phyloP scores from a whole-genome alignment of 225 moss, liverwort and hornwort genomes.

The Marchantia polymorpha region DNA sequence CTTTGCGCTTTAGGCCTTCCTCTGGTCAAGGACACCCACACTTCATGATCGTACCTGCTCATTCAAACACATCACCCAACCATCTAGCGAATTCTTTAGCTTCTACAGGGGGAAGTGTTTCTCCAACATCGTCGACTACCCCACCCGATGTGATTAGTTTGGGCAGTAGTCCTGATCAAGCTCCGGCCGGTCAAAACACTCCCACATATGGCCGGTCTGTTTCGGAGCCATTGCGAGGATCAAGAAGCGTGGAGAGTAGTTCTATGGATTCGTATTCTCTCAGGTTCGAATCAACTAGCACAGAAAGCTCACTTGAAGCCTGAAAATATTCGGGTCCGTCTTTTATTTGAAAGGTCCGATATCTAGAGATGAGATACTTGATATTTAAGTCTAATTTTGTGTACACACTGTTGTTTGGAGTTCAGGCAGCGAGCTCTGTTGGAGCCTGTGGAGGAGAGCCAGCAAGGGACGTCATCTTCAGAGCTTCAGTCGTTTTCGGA shows the following conservation, averaged over 20 bases:
- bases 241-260: conserved; percentile 22
- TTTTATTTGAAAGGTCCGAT: neutral
- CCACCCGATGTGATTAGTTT: conserved; percentile 24
- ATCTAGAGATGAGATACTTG: neutral
- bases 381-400: neutral
- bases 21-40: conserved; percentile 43
- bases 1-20: conserved; percentile 36
- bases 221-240: conserved; percentile 24
- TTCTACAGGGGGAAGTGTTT: conserved; percentile 20
- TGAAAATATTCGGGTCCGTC: no score
- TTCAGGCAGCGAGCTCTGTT: conserved; percentile 42
- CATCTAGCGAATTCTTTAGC: conserved; percentile 21
- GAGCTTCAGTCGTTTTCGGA: conserved; percentile 59
- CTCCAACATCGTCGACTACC: conserved; percentile 22
- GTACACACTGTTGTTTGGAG: neutral
- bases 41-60: conserved; percentile 36
- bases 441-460: conserved; percentile 49
- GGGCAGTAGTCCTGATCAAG: conserved; percentile 23
- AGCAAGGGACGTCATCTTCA: conserved; percentile 56
- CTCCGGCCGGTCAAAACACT: conserved; percentile 23
- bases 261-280: conserved; percentile 22
- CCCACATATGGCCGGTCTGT: conserved; percentile 22
- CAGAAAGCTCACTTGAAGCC: neutral
- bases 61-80: conserved; percentile 21
- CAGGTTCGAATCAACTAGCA: conserved; percentile 2